Base-by-base conservation (phyloP, 495 filamentous ascomycete species). In the Filosporella fistucella region DNA sequence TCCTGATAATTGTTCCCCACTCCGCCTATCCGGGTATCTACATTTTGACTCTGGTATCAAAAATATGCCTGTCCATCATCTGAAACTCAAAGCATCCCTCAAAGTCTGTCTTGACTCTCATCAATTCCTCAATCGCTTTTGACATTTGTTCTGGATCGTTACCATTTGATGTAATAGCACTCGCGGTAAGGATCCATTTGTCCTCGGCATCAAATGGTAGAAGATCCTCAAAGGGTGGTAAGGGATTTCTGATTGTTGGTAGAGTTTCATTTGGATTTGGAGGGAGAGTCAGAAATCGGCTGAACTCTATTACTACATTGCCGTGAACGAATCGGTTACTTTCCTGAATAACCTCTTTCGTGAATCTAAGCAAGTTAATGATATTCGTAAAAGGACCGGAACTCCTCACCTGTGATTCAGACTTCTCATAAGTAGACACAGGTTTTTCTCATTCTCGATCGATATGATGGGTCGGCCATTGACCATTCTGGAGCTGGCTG, bases 11-110 rank as follows among this genome's bases (percentile, higher is more conserved):
- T n/a, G n/a, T n/a, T n/a, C n/a, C n/a, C n/a, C n/a, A n/a, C n/a
- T n/a, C n/a, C n/a, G n/a, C n/a, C n/a, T n/a, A n/a, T n/a, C n/a
- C n/a, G n/a, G n/a, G n/a, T n/a, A n/a, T 21, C 35, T 25, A 47
- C 10, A 28, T n/a, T 42, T 45, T 55, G 14, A 59, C 52, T 29
- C 58, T 58, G 4, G 58, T 55, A 45, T 61, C 58, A 30, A 61
- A 44, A 18, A 47, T 47, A 24, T 39, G 44, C 35, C 58, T 49
- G 36, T 56, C 55, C 12, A 49, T 22, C 10, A 43, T 26, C 9
- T 52, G 46, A 16, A 61, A 48, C 14, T 57, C 49, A 22, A 57
- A 52, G 30, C 24, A 45, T 0, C 51, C 54, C 16, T 55, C 55
- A 42, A 61, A 53, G 2, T 51, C 47, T 13, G 30, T 36, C 25